A percentile compares a stretch with the other conserved stretches of the same genome.
Evolutionary conservation across 163 green algal genomes (phyloP).

Genomic region (Chloroidium sp.): DNA sequence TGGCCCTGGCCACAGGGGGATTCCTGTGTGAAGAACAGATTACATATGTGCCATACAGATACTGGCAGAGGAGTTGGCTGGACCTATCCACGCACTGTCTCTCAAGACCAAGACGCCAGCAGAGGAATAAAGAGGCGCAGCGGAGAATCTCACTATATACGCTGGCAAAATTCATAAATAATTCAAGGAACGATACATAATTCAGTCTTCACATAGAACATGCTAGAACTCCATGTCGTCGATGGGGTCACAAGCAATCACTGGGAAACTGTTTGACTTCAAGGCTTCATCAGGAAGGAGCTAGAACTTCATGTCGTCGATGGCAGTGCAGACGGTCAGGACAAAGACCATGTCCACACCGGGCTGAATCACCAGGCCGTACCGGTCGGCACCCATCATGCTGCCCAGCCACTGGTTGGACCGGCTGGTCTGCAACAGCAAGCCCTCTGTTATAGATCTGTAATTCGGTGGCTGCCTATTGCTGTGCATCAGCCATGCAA

Average conservation of each 20-base stretch:
- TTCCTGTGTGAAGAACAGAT: background rate
- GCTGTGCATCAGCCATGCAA: too few relatives aligned
- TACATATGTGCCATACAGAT: constrained; percentile 1
- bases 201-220: too few relatives aligned
- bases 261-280: too few relatives aligned
- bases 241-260: too few relatives aligned
- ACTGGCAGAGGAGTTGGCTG: constrained; percentile 21
- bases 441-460: background rate
- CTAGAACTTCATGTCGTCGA: background rate
- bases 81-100: constrained; percentile 29
- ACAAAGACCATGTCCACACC: background rate
- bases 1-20: background rate
- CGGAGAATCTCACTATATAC: too few relatives aligned
- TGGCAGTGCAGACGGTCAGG: background rate
- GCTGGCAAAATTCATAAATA: too few relatives aligned
- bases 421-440: background rate
- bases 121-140: constrained; percentile 4
- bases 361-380: background rate
- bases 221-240: too few relatives aligned
- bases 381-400: background rate
- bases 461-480: too few relatives aligned
- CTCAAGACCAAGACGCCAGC: constrained; percentile 22
- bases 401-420: background rate
- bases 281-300: too few relatives aligned
- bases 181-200: too few relatives aligned